Evolutionary conservation across 129 eudicot species (phyloP).

Genomic region (Pulicaria dysenterica): DNA sequence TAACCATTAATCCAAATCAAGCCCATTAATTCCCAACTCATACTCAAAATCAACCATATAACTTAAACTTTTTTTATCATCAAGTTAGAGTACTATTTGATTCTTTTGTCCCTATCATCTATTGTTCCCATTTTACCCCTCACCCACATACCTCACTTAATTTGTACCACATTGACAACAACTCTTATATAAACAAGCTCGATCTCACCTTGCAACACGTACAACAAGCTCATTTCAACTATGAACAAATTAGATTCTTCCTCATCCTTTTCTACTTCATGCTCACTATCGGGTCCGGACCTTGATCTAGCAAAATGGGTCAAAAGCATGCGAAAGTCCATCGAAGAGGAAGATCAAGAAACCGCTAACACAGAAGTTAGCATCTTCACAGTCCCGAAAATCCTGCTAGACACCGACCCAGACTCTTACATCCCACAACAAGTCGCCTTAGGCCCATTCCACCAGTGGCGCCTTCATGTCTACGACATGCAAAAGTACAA

Average conservation of each 20-base stretch:
- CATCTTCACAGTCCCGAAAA: slow-evolving; percentile 53
- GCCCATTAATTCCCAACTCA: too few species aligned
- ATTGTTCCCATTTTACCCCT: neutral
- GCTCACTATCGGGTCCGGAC: neutral
- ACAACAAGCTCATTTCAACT: neutral
- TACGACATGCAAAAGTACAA: slow-evolving; percentile 59
- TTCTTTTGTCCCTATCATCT: neutral
- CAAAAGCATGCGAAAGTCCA: slow-evolving; percentile 20
- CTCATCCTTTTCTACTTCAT: neutral
- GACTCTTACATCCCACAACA: slow-evolving; percentile 54
- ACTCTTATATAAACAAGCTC: slow-evolving; percentile 9
- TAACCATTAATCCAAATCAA: too few species aligned
- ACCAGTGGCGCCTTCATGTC: slow-evolving; percentile 47
- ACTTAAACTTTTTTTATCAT: too few species aligned
- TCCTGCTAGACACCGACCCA: slow-evolving; percentile 39
- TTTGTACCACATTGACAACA: neutral
- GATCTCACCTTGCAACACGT: neutral
- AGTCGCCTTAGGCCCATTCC: slow-evolving; percentile 65
- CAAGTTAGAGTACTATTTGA: too few species aligned
- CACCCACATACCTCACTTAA: slow-evolving; percentile 13
- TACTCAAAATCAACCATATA: too few species aligned
- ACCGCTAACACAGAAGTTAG: slow-evolving; percentile 33
- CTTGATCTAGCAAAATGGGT: slow-evolving; percentile 34
- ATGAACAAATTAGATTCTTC: neutral
- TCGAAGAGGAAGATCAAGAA: slow-evolving; percentile 32